Evolutionary conservation across 1,139 yeast genomes (phyloP), one percentile per base, ranked within the genome.

Genomic region (Magnusiomyces sp.): DNA sequence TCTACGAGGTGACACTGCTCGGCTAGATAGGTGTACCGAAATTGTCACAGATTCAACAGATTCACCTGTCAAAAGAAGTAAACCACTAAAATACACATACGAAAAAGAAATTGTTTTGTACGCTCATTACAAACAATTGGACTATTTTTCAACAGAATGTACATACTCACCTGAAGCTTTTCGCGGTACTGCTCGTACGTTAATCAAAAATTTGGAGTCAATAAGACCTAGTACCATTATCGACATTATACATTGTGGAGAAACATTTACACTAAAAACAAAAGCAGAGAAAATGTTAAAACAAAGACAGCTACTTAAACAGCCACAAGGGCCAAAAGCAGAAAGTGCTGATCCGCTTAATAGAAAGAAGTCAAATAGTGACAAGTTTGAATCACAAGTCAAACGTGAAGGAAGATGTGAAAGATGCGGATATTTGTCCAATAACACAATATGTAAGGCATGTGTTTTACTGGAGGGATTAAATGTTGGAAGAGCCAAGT

Each of bases 81-180:
- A 94, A 67, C 99, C 98, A 1, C 85, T 94, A 71, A 94, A 92
- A 65, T 94, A 89, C 64, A 79, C 95, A 11, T 94, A 94, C 65
- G 97, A 94, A 64, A 94, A 94, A 73, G 99, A 94, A 65, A 94
- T 94, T 59, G 98, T 94, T 19, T 74, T 94, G 27, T 94, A 94
- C 69, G 99, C 99, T 1, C 98, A 94, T 63, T 94, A 88, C 71
- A 90, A 89, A 68, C 85, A 89, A 61, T 74, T 94, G 50, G 98
- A 94, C 66, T 94, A 94, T 65, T 94, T 94, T 63, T 85, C 96
- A 5, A 94, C 99, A 0, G 99, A 94, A 62, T 94, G 99, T 67
- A 83, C 96, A 0, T 94, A 94, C 68, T 95, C 98, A 0, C 97
- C 98, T 1, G 98, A 94, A 65, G 97, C 99, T 0, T 94, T 94